Conservation (phyloP, 345 rosid genomes). For the Mangifera indica region DNA sequence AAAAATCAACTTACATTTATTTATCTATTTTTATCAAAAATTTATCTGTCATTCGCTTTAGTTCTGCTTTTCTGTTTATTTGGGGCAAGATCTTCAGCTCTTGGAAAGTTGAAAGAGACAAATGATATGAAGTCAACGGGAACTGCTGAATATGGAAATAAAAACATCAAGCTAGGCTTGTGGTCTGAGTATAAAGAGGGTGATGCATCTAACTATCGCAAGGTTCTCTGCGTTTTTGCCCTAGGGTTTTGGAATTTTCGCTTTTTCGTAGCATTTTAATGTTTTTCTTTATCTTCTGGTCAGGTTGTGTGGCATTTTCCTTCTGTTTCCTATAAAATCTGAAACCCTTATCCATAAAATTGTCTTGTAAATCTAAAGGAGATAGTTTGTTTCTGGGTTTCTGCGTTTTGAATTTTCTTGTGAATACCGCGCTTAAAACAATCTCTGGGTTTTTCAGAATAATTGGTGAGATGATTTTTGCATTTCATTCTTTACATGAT, state of each 20-base stretch:
- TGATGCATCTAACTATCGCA: slow-evolving; percentile 10
- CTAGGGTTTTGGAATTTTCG: slow-evolving; percentile 23
- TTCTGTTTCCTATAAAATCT: neutral
- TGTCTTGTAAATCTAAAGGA: neutral
- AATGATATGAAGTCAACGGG: neutral
- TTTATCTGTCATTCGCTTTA: neutral
- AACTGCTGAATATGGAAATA: neutral
- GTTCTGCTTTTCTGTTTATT: slow-evolving; percentile 9
- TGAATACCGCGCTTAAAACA: neutral
- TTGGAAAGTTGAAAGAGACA: neutral
- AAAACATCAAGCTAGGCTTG: neutral
- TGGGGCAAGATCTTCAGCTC: neutral
- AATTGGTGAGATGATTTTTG: slow-evolving; percentile 15
- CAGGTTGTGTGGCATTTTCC: neutral
- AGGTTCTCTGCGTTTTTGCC: slow-evolving; percentile 12
- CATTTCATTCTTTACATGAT: neutral
- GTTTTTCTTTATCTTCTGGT: neutral
- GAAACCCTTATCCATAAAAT: too few relatives aligned
- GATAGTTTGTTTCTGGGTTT: neutral
- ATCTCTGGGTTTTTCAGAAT: neutral
- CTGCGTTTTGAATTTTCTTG: neutral
- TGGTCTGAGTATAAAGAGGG: slow-evolving; percentile 21
- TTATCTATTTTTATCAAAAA: neutral
- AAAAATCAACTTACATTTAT: neutral
- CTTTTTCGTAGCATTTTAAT: neutral